phyloP scores from a whole-genome alignment of 1,139 yeast species.

The Yamadazyma spencermartinsiae region DNA sequence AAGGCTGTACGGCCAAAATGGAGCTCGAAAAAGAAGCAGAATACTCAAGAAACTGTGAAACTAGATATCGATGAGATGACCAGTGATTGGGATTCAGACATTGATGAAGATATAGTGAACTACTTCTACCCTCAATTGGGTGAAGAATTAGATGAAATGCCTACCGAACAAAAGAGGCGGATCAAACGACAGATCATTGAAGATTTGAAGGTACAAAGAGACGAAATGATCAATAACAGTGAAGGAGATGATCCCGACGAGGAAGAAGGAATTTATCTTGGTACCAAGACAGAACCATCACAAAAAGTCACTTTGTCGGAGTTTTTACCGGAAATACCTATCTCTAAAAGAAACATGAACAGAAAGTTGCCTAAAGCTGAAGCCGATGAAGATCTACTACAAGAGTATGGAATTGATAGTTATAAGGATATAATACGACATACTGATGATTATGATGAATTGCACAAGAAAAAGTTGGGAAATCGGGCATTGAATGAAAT shows the following conservation, averaged over 20 bases:
- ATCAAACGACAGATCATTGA: slow-evolving; percentile 39
- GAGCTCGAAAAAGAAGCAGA: slow-evolving; percentile 30
- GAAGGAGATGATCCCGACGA: slow-evolving; percentile 13
- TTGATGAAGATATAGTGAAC: slow-evolving; percentile 43
- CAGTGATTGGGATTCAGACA: slow-evolving; percentile 45
- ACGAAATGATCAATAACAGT: slow-evolving; percentile 15
- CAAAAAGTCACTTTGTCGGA: slow-evolving; percentile 23
- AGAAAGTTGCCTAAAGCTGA: slow-evolving; percentile 33
- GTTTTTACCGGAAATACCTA: slow-evolving; percentile 26
- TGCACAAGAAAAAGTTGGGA: slow-evolving; percentile 21
- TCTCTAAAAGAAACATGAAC: slow-evolving; percentile 19
- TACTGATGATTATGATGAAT: slow-evolving; percentile 31
- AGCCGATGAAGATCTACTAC: slow-evolving; percentile 35
- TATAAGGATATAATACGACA: slow-evolving; percentile 27
- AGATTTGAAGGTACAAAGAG: slow-evolving; percentile 25
- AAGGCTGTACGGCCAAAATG: slow-evolving; percentile 31
- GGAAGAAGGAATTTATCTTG: slow-evolving; percentile 41
- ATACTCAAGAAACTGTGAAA: slow-evolving; percentile 19
- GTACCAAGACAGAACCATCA: slow-evolving; percentile 17
- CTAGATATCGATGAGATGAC: slow-evolving; percentile 33
- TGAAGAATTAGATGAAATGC: slow-evolving; percentile 24
- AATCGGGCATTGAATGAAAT: slow-evolving; percentile 25
- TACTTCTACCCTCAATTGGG: slow-evolving; percentile 46
- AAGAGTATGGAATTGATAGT: slow-evolving; percentile 41
- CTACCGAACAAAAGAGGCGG: slow-evolving; percentile 37